Evolutionary conservation across 2,329 filamentous ascomycete species (phyloP).

Genomic region (Ophiosphaerella narmari): DNA sequence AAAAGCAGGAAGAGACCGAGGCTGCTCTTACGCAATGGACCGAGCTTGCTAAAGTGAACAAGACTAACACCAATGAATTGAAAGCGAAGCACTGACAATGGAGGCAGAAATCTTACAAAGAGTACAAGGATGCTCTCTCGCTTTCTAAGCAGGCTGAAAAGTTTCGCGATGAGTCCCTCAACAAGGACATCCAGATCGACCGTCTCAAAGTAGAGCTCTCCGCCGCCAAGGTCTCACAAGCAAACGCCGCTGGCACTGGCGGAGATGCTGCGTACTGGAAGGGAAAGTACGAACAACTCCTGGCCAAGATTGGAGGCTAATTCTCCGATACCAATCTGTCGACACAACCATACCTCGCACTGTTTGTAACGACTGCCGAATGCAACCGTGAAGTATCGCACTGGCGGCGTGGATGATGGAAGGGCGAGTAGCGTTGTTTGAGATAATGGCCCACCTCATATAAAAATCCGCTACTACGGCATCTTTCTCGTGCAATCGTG

Average conservation of each 20-base stretch:
- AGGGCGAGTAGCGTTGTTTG: too few relatives aligned
- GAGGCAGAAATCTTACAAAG: slow-evolving; percentile 26
- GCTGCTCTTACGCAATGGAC: slow-evolving; percentile 22
- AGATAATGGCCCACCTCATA: too few relatives aligned
- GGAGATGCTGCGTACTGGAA: slow-evolving; percentile 29
- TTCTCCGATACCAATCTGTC: not conserved
- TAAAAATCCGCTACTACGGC: too few relatives aligned
- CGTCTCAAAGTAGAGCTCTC: slow-evolving; percentile 23
- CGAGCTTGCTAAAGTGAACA: slow-evolving; percentile 26
- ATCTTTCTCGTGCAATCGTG: too few relatives aligned
- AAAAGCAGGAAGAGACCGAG: slow-evolving; percentile 16
- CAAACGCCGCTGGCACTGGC: slow-evolving; percentile 10
- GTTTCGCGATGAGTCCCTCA: slow-evolving; percentile 13
- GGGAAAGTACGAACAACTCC: slow-evolving; percentile 28
- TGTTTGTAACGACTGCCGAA: too few relatives aligned
- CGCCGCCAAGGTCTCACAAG: slow-evolving; percentile 11
- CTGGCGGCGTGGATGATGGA: too few relatives aligned
- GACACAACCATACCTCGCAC: too few relatives aligned
- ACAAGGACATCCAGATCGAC: slow-evolving; percentile 21
- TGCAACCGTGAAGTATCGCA: too few relatives aligned
- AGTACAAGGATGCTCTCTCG: slow-evolving; percentile 31
- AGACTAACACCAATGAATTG: not conserved
- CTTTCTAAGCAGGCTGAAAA: slow-evolving; percentile 25
- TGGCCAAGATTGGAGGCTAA: slow-evolving; percentile 16
- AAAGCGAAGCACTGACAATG: not conserved